Conservation (phyloP, 495 filamentous ascomycete genomes). For the Achaetomiella virescens region DNA sequence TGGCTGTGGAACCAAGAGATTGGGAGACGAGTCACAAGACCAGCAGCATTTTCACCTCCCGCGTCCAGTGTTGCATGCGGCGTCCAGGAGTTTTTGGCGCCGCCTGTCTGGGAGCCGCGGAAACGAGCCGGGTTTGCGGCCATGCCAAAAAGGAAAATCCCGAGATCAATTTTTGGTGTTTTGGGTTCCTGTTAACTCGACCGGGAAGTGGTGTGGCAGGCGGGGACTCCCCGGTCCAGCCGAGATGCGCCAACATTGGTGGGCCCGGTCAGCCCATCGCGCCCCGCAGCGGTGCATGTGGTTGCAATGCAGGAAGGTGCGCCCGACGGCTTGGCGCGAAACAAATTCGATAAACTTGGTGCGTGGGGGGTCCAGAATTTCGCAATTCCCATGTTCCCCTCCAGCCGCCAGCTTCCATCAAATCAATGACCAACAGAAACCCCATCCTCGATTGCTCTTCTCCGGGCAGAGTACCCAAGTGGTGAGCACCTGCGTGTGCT, state of each 20-base stretch:
- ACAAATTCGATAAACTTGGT: background rate
- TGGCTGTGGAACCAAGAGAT: slow-evolving; percentile 15
- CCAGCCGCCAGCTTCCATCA: background rate
- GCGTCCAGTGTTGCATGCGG: background rate
- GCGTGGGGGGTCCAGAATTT: slow-evolving; percentile 3
- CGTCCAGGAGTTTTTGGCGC: slow-evolving; percentile 9
- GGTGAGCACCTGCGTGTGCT: slow-evolving; percentile 7
- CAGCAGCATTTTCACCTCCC: slow-evolving; percentile 13
- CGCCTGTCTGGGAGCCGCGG: slow-evolving; percentile 6
- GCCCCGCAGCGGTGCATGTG: background rate
- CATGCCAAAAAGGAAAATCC: slow-evolving; percentile 13
- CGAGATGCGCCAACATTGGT: background rate
- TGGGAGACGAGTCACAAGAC: slow-evolving; percentile 20
- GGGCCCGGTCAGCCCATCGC: background rate
- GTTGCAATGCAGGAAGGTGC: slow-evolving; percentile 6
- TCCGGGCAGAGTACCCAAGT: background rate
- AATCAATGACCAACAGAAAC: slow-evolving; percentile 1
- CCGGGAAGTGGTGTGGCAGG: slow-evolving; percentile 8
- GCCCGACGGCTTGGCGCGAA: slow-evolving; percentile 4
- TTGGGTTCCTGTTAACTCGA: slow-evolving; percentile 5
- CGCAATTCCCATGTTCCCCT: slow-evolving; percentile 2
- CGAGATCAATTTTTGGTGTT: slow-evolving; percentile 4
- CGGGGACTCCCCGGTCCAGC: background rate
- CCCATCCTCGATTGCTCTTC: background rate
- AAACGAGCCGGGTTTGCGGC: slow-evolving; percentile 2